These are phyloP conservation scores for Auricularia sp. DNA, from an alignment of 768 basidiomycete species.

Conservation along the genomic window DNA sequence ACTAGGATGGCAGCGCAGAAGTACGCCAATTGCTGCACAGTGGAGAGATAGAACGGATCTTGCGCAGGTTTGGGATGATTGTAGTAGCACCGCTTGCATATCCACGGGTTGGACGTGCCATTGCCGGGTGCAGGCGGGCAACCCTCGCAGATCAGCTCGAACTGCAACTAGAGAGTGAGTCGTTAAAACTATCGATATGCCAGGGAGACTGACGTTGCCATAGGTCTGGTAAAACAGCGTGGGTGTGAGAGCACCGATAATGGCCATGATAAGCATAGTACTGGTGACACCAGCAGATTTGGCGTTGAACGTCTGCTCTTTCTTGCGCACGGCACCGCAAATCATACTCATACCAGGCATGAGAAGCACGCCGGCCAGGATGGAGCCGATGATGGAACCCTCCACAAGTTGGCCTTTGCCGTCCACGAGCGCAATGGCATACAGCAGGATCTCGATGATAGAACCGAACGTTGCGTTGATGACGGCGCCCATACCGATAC, in stretches of 20 bases:
- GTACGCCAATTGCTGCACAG: constrained; percentile 93
- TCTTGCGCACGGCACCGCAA: constrained; percentile 75
- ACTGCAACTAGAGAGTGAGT: constrained; percentile 35
- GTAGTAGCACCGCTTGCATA: constrained; percentile 88
- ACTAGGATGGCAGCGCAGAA: constrained; percentile 85
- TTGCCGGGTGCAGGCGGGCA: constrained; percentile 42
- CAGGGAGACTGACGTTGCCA: constrained; percentile 41
- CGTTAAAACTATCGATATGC: too few species aligned
- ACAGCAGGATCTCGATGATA: constrained; percentile 95
- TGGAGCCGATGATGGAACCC: constrained; percentile 89
- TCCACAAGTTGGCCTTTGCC: constrained; percentile 91
- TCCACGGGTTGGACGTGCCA: constrained; percentile 49
- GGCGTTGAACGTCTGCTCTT: constrained; percentile 99
- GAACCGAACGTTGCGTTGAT: constrained; percentile 99
- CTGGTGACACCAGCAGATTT: constrained; percentile 97
- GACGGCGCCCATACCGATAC: constrained; percentile 98
- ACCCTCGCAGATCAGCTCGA: constrained; percentile 75
- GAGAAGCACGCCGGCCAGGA: constrained; percentile 88
- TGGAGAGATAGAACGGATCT: constrained; percentile 95
- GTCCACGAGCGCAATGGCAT: constrained; percentile 80
- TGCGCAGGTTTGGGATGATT: constrained; percentile 85
- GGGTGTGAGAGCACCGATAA: constrained; percentile 90
- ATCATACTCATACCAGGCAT: constrained; percentile 98
- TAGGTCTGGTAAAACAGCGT: constrained; percentile 98
- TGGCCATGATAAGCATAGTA: constrained; percentile 99